phyloP scores from a whole-genome alignment of 2,329 filamentous ascomycete genomes.

The Lithohypha guttulata region DNA sequence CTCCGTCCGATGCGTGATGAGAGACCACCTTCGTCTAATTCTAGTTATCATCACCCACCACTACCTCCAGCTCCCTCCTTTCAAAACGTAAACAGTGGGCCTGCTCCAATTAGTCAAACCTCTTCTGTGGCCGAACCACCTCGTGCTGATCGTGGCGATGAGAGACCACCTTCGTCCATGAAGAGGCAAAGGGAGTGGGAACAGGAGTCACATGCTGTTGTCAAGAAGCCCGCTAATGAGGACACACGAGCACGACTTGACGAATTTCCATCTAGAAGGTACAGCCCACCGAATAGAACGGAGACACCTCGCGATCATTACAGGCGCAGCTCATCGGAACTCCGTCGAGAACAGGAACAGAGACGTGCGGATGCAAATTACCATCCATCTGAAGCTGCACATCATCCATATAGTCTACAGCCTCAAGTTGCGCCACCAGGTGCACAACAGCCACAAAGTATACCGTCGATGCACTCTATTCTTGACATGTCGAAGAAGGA shows the following conservation, averaged over 20 bases:
- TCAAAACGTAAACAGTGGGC: conserved; percentile 59
- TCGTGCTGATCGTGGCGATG: conserved; percentile 56
- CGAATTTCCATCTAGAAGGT: conserved; percentile 68
- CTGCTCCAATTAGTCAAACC: conserved; percentile 57
- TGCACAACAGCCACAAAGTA: conserved; percentile 44
- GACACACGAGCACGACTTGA: conserved; percentile 79
- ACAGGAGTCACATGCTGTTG: conserved; percentile 62
- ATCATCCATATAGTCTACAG: conserved; percentile 60
- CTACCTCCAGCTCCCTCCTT: conserved; percentile 82
- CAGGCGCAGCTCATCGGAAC: conserved; percentile 62
- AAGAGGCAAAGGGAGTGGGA: conserved; percentile 90
- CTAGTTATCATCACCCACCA: conserved; percentile 70
- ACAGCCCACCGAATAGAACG: conserved; percentile 42
- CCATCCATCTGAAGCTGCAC: conserved; percentile 84
- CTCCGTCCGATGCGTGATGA: conserved; percentile 73
- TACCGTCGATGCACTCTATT: conserved; percentile 48
- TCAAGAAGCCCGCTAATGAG: conserved; percentile 81
- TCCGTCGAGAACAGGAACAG: conserved; percentile 46
- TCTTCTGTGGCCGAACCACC: conserved; percentile 48
- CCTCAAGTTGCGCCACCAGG: conserved; percentile 32
- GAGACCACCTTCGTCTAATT: conserved; percentile 81
- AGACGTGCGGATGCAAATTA: conserved; percentile 68
- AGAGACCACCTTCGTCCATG: conserved; percentile 64
- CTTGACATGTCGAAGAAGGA: conserved; percentile 47
- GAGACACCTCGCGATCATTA: conserved; percentile 63